A percentile compares a stretch with the other conserved stretches of the same genome.
phyloP scores from a whole-genome alignment of 257 asterid genomes.

The Plantago ovata region DNA sequence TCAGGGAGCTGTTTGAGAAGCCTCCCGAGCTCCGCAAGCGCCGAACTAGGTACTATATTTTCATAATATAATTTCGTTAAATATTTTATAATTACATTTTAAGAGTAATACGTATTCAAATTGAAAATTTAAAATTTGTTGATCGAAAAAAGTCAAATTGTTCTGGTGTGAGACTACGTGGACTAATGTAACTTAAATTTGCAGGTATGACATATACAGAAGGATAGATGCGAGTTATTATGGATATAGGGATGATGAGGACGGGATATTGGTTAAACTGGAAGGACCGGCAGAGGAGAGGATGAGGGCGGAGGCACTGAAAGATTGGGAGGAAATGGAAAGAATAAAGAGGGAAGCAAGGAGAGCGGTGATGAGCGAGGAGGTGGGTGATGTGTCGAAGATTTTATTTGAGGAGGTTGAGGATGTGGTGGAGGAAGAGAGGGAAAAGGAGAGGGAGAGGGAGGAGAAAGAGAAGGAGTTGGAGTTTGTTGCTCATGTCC shows the following conservation, averaged over 20 bases:
- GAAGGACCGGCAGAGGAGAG: slow-evolving; percentile 78
- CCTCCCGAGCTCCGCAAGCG: slow-evolving; percentile 92
- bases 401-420: slow-evolving; percentile 86
- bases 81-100: too few relatives aligned
- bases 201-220: slow-evolving; percentile 90
- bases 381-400: slow-evolving; percentile 67
- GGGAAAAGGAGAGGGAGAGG: slow-evolving; percentile 54
- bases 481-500: slow-evolving; percentile 89
- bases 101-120: too few relatives aligned
- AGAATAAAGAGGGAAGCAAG: slow-evolving; percentile 84
- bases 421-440: slow-evolving; percentile 88
- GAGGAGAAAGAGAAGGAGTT: slow-evolving; percentile 61
- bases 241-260: slow-evolving; percentile 95
- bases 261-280: slow-evolving; percentile 69
- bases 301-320: slow-evolving; percentile 69
- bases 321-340: slow-evolving; percentile 76
- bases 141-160: too few relatives aligned
- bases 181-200: slow-evolving; percentile 18
- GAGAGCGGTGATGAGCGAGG: slow-evolving; percentile 88
- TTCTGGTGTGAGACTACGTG: not conserved
- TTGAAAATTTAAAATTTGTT: too few relatives aligned
- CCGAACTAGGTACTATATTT: slow-evolving; percentile 94
- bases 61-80: too few relatives aligned
- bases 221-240: slow-evolving; percentile 95
- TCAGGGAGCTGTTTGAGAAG: slow-evolving; percentile 85